A percentile compares a stretch with the other conserved stretches of the same genome.
phyloP scores from a whole-genome alignment of 305 asterid species.

The Plantago rigida region DNA sequence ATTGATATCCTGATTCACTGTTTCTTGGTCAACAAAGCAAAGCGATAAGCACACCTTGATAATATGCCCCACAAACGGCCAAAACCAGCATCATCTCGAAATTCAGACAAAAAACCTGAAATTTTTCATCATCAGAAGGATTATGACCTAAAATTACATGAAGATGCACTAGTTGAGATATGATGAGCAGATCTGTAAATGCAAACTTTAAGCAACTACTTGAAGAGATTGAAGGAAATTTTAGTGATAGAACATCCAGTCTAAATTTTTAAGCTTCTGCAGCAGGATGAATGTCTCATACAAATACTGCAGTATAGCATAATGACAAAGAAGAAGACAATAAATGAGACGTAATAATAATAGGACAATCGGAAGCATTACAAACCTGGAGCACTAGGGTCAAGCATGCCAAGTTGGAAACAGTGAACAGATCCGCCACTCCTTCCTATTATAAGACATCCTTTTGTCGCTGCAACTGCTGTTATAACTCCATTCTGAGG shows the following conservation, averaged over 20 bases:
- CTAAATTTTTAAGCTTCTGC: slow-evolving; percentile 5
- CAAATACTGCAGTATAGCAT: slow-evolving; percentile 8
- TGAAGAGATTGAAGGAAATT: neutral
- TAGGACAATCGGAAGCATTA: neutral
- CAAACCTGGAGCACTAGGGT: slow-evolving; percentile 54
- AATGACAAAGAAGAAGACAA: slow-evolving; percentile 13
- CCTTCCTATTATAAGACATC: slow-evolving; percentile 64
- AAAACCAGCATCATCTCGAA: slow-evolving; percentile 80
- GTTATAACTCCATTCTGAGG: slow-evolving; percentile 52
- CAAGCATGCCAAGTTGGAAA: slow-evolving; percentile 63
- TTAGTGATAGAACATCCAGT: neutral
- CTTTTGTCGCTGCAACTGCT: slow-evolving; percentile 55
- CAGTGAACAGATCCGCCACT: slow-evolving; percentile 70
- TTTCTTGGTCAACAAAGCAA: neutral
- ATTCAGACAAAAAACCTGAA: slow-evolving; percentile 62
- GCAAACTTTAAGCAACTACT: slow-evolving; percentile 17
- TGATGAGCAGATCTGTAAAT: slow-evolving; percentile 12
- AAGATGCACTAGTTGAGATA: slow-evolving; percentile 13
- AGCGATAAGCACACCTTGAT: slow-evolving; percentile 52
- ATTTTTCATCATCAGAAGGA: slow-evolving; percentile 10
- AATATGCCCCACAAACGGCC: slow-evolving; percentile 83
- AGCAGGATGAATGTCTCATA: slow-evolving; percentile 4
- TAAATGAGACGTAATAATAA: slow-evolving; percentile 8
- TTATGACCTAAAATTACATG: slow-evolving; percentile 18
- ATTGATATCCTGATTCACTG: no score